A percentile compares a stretch with the other conserved stretches of the same genome.
These are phyloP conservation scores for Sporodiniella umbellata DNA, from an alignment of 371 early-diverging fungal genomes.

Conservation along the genomic window DNA sequence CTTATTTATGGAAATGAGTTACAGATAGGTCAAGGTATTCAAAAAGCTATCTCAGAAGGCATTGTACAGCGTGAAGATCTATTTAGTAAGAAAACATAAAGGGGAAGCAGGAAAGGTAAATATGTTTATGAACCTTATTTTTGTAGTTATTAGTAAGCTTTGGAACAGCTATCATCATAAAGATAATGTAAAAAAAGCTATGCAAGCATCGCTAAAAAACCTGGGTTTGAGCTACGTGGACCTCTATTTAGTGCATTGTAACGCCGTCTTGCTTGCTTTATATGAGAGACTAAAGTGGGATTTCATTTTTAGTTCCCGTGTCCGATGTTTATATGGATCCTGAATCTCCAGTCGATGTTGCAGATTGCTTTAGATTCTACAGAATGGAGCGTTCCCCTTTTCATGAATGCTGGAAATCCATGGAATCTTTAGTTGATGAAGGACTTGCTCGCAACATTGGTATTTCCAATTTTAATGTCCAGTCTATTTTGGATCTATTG, in stretches of 20 bases:
- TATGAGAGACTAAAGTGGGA: no score
- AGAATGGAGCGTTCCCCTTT: constrained; percentile 36
- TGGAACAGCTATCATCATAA: constrained; percentile 60
- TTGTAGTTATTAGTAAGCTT: constrained; percentile 70
- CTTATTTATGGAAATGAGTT: constrained; percentile 62
- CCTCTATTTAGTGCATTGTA: constrained; percentile 55
- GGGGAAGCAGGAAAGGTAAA: no score
- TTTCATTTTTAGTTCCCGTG: constrained; percentile 25
- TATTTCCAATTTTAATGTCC: constrained; percentile 56
- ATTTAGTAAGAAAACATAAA: constrained; percentile 41
- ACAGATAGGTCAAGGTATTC: constrained; percentile 63
- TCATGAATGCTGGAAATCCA: constrained; percentile 32
- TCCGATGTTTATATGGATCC: constrained; percentile 22
- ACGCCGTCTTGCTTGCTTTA: no score
- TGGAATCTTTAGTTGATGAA: constrained; percentile 34
- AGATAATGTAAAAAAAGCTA: constrained; percentile 42
- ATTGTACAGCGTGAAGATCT: constrained; percentile 60
- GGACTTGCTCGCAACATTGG: constrained; percentile 51
- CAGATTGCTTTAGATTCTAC: no score
- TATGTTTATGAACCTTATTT: no score
- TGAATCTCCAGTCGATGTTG: no score
- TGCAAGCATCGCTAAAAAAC: constrained; percentile 49
- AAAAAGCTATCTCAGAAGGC: constrained; percentile 48
- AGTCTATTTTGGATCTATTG: constrained; percentile 28
- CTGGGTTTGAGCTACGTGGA: constrained; percentile 66